Evolutionary conservation across 495 filamentous ascomycete genomes (phyloP).

Genomic region (Penicillium antarcticum): DNA sequence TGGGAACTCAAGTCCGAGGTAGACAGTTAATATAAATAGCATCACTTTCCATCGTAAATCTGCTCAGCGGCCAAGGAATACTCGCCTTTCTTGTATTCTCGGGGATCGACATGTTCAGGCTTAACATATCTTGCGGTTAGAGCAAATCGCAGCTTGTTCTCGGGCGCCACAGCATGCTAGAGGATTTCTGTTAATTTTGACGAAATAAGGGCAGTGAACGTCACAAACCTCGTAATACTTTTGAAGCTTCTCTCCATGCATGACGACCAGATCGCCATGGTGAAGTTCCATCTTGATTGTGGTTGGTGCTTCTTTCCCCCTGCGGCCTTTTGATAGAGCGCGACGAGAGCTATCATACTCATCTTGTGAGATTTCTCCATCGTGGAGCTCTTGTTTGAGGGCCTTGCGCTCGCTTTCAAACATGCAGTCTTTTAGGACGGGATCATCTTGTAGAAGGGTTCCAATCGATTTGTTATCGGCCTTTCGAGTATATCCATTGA

Average conservation of each 20-base stretch:
- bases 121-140: conserved; percentile 44
- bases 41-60: conserved; percentile 34
- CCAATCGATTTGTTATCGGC: conserved; percentile 1
- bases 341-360: conserved; percentile 18
- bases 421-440: conserved; percentile 36
- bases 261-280: conserved; percentile 81
- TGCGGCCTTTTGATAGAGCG: conserved; percentile 7
- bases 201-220: not conserved
- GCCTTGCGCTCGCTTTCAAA: conserved; percentile 31
- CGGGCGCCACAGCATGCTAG: conserved; percentile 60
- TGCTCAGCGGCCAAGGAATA: conserved; percentile 26
- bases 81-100: conserved; percentile 23
- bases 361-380: conserved; percentile 14
- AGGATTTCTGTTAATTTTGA: not conserved
- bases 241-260: conserved; percentile 74
- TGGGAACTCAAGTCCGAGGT: too few species aligned
- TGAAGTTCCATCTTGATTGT: conserved; percentile 45
- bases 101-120: conserved; percentile 15
- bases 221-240: conserved; percentile 64
- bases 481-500: conserved; percentile 34
- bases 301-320: conserved; percentile 11
- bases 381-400: conserved; percentile 30
- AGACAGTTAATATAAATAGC: not conserved
- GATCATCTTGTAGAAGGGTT: conserved; percentile 15
- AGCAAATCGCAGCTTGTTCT: conserved; percentile 62